phyloP scores from a whole-genome alignment of 1,139 yeast species.

The Kodamaea derodonti region DNA sequence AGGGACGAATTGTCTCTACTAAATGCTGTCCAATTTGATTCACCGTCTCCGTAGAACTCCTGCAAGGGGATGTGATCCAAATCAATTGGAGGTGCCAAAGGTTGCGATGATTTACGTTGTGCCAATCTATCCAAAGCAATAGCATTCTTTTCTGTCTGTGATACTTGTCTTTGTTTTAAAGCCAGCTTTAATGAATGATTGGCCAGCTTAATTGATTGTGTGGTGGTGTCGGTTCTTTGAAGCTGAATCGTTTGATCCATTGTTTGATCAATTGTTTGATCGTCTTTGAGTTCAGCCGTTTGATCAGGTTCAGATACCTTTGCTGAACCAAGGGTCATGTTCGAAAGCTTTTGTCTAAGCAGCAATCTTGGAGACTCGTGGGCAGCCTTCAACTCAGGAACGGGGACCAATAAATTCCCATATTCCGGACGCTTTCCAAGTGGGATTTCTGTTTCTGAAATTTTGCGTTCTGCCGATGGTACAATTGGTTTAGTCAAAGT shows the following conservation, averaged over 20 bases:
- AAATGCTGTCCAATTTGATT: slow-evolving; percentile 34
- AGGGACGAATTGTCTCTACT: slow-evolving; percentile 24
- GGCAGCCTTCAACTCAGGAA: slow-evolving; percentile 13
- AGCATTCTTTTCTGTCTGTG: slow-evolving; percentile 3
- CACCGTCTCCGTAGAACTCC: slow-evolving; percentile 28
- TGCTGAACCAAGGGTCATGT: neutral
- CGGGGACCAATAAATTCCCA: slow-evolving; percentile 13
- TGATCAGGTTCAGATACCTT: neutral
- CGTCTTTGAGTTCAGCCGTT: too few relatives aligned
- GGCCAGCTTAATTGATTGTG: neutral
- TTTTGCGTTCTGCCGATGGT: slow-evolving; percentile 7
- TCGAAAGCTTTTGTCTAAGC: slow-evolving; percentile 1
- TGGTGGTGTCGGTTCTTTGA: neutral
- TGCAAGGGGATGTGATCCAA: slow-evolving; percentile 15
- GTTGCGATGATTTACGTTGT: slow-evolving; percentile 3
- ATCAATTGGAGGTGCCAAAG: slow-evolving; percentile 9
- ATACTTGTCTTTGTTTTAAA: slow-evolving; percentile 1
- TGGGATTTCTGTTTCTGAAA: slow-evolving; percentile 18
- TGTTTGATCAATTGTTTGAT: too few relatives aligned
- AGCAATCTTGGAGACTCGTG: neutral
- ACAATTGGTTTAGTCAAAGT: neutral
- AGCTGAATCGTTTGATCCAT: neutral
- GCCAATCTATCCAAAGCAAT: slow-evolving; percentile 4
- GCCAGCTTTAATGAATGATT: slow-evolving; percentile 1
- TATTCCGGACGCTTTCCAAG: slow-evolving; percentile 17